Percentiles rank a stretch among this genome's conserved stretches.
These are phyloP conservation scores for Aureobasidium sp. DNA, from an alignment of 2,329 filamentous ascomycete genomes.

Conservation along the genomic window DNA sequence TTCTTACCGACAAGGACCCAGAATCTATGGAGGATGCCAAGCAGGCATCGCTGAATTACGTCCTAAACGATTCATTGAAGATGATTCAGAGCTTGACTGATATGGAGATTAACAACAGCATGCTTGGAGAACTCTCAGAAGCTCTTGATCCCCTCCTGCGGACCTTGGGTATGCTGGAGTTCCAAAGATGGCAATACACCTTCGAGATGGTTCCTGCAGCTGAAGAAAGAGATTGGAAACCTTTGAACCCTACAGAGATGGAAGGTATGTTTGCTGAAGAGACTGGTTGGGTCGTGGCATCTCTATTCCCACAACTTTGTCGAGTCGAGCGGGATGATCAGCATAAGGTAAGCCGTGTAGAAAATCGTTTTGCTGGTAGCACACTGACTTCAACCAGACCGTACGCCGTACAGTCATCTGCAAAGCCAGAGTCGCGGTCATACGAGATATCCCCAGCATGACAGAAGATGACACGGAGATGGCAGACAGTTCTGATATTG, in stretches of 20 bases:
- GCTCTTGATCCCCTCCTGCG: not conserved
- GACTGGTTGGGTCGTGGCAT: not conserved
- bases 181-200: not conserved
- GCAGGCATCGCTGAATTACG: not conserved
- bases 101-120: not conserved
- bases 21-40: not conserved
- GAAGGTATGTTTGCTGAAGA: not conserved
- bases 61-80: not conserved
- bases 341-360: not conserved
- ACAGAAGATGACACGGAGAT: not conserved
- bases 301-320: constrained; percentile 8
- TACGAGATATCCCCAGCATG: not conserved
- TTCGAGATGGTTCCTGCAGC: not conserved
- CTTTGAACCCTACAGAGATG: not conserved
- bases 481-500: not conserved
- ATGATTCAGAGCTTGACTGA: not conserved
- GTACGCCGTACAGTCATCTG: not conserved
- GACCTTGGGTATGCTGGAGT: not conserved
- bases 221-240: not conserved
- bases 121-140: not conserved
- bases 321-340: not conserved
- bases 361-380: too few relatives aligned
- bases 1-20: not conserved
- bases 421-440: constrained; percentile 11
- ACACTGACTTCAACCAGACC: not conserved